Conservation (phyloP, 83 land plant species). For the Picea engelmannii region DNA sequence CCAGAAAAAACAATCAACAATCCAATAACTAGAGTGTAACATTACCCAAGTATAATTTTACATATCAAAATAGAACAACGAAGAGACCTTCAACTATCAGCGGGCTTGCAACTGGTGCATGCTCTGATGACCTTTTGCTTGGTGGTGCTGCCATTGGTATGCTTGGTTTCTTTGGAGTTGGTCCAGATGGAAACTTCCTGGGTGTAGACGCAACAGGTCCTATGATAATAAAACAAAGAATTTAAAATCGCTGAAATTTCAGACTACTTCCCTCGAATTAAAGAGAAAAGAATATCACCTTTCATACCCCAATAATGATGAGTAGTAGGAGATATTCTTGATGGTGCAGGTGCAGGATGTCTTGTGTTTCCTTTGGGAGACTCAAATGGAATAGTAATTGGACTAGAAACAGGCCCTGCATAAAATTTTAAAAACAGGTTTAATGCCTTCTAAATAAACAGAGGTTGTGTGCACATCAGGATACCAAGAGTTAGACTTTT, state of each 20-base stretch:
- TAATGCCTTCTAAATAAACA: not conserved
- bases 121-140: not conserved
- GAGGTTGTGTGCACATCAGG: not conserved
- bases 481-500: not conserved
- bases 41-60: not conserved
- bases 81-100: conserved; percentile 7
- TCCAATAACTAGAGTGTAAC: not conserved
- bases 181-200: not conserved
- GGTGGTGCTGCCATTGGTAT: conserved; percentile 7
- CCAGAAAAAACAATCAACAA: conserved; percentile 7
- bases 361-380: conserved; percentile 1
- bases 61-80: not conserved
- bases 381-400: not conserved
- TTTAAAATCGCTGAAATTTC: not conserved
- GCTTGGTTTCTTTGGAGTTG: conserved; percentile 6
- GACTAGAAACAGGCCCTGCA: conserved; percentile 1
- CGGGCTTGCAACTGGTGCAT: conserved; percentile 1
- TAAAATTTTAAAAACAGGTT: not conserved
- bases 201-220: not conserved
- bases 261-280: not conserved
- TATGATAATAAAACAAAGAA: not conserved
- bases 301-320: not conserved
- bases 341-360: conserved; percentile 2
- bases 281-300: not conserved
- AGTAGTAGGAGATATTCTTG: not conserved